Conservation (phyloP, 352 stramenopile species). For the Thalassiosira sp. region DNA sequence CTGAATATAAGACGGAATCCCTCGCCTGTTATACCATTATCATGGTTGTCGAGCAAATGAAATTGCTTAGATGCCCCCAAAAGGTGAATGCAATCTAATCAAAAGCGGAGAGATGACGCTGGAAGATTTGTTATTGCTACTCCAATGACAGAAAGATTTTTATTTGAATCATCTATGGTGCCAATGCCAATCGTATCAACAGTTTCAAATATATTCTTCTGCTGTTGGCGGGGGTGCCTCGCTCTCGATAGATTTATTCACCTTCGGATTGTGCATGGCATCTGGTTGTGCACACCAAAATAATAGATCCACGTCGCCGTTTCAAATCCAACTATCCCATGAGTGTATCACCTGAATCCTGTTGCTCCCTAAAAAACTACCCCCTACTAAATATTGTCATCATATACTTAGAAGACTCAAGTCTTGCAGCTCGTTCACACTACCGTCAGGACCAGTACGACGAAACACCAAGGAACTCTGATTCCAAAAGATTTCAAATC, state of each 20-base stretch:
- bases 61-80: constrained; percentile 25
- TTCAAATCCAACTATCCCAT: too few species aligned
- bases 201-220: too few species aligned
- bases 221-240: too few species aligned
- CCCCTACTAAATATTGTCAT: background rate
- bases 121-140: constrained; percentile 12
- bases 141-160: too few species aligned
- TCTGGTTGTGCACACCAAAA: too few species aligned
- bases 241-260: too few species aligned
- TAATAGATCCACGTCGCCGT: too few species aligned
- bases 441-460: background rate
- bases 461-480: background rate
- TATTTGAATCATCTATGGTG: too few species aligned
- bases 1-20: constrained; percentile 26
- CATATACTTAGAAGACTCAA: background rate
- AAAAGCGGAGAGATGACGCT: constrained; percentile 34
- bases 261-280: too few species aligned
- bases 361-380: too few species aligned
- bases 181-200: too few species aligned
- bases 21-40: constrained; percentile 9
- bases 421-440: background rate
- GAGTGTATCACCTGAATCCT: too few species aligned
- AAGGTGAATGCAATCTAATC: constrained; percentile 17
- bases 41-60: background rate
- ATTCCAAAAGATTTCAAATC: background rate